Conservation (phyloP, 805 yeast genomes). For the Vanderwaltozyma polyspora region DNA sequence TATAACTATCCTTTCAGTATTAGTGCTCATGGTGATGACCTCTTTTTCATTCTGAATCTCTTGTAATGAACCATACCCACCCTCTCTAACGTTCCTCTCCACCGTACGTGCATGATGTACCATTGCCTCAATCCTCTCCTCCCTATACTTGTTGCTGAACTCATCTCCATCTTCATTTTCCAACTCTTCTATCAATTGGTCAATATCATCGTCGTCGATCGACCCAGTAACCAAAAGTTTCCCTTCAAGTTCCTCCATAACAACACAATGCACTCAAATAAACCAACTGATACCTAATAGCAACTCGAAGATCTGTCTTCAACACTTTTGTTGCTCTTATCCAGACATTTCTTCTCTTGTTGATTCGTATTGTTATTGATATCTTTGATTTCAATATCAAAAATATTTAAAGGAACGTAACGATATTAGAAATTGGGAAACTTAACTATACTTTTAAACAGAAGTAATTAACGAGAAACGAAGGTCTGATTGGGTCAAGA, state of each 20-base stretch:
- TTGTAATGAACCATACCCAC: conserved; percentile 36
- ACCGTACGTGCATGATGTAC: conserved; percentile 30
- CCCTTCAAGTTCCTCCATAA: not conserved
- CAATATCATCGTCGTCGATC: conserved; percentile 27
- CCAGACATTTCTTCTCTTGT: too few species aligned
- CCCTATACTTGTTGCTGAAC: conserved; percentile 46
- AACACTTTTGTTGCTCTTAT: too few species aligned
- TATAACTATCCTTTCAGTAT: conserved; percentile 35
- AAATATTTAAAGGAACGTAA: too few species aligned
- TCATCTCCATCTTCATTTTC: conserved; percentile 40
- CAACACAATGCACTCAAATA: too few species aligned
- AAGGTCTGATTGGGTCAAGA: too few species aligned
- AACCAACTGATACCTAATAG: too few species aligned
- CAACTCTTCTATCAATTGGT: conserved; percentile 36
- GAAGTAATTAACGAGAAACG: too few species aligned
- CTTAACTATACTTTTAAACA: too few species aligned
- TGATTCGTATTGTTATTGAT: too few species aligned
- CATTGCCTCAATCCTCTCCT: conserved; percentile 49
- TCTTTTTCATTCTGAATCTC: conserved; percentile 41
- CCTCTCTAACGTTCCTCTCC: conserved; percentile 26
- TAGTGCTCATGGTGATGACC: conserved; percentile 41
- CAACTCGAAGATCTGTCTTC: too few species aligned
- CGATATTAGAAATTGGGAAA: too few species aligned
- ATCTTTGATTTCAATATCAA: too few species aligned
- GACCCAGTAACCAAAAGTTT: not conserved